Conservation (phyloP, 2,329 filamentous ascomycete genomes). For the Coccinonectria pachysandricola region DNA sequence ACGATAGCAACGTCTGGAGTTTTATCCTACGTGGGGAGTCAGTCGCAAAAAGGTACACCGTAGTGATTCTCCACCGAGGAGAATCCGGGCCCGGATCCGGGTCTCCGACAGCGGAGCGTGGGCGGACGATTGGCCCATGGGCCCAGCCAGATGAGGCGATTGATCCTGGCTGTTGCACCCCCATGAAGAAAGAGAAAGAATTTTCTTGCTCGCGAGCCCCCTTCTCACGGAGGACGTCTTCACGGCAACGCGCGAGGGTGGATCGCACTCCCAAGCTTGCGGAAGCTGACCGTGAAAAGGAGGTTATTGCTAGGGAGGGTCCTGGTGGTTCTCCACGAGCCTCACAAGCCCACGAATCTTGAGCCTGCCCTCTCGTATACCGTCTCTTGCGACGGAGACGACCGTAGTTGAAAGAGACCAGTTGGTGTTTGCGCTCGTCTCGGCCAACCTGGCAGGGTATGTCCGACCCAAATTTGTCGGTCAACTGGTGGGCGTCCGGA, state of each 20-base stretch:
- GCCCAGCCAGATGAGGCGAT: constrained; percentile 15
- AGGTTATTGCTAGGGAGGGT: not conserved
- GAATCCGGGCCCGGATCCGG: too few species aligned
- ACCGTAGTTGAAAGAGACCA: too few species aligned
- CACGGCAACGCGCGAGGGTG: not conserved
- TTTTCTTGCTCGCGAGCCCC: not conserved
- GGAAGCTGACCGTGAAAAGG: not conserved
- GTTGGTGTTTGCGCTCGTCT: too few species aligned
- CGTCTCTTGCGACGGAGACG: too few species aligned
- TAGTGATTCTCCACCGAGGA: constrained; percentile 3
- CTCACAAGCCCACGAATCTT: too few species aligned
- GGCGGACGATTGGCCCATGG: constrained; percentile 20
- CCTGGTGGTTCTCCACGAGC: too few species aligned
- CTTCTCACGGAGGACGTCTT: not conserved
- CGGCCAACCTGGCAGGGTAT: too few species aligned
- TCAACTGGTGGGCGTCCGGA: too few species aligned
- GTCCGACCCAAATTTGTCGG: too few species aligned
- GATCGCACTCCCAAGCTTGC: not conserved
- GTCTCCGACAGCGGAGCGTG: constrained; percentile 14
- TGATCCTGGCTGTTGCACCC: not conserved
- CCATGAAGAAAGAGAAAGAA: not conserved
- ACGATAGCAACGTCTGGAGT: not conserved
- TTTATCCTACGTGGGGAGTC: not conserved
- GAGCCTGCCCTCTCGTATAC: too few species aligned
- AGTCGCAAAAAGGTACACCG: constrained; percentile 1